Base-by-base conservation (phyloP, 2,329 filamentous ascomycete species). In the Onygenales sp. region DNA sequence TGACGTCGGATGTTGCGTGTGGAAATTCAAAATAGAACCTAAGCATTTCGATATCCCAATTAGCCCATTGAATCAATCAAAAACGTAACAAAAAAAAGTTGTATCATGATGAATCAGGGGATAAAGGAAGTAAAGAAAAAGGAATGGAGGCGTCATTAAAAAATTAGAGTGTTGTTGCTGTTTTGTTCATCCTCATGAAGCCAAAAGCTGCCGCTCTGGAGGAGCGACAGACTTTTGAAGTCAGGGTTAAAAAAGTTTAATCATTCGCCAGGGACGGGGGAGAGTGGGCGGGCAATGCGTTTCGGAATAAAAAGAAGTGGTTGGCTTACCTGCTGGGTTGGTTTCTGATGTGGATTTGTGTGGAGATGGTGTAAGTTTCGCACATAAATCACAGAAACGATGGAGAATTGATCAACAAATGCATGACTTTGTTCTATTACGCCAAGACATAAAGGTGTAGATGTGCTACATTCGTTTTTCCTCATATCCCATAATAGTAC, bases 161-260 rank as follows among this genome's bases (percentile, higher is more conserved):
- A 84, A 84, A 84, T 84, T 84, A 84, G 80, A 84, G 80, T 84
- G 75, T 80, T 79, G 80, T 81, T 82, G 77, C 75, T 60, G 74
- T 73, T 78, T 76, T 75, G 67, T 78, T 71, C 60, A 68, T 82
- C 79, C 72, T 81, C 81, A 83, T 70, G 54, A 68, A 66, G 69
- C 41, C 41, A 43, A 43, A 43, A 17, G 41, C n/a, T 8, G 41
- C 7, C 13, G n/a, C 41, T 43, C 41, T 13, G 41, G 41, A 43
- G 41, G 41, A 43, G 11, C 41, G 41, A 14, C 17, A 5, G 13
- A 9, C 36, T 1, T 39, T 14, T 43, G 58, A 64, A 66, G 68
- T 83, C 75, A 75, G 81, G 74, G 81, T 84, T 84, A 84, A 84
- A 84, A 83, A 83, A 69, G 58, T 71, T 70, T 84, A 78, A 84